phyloP scores from a whole-genome alignment of 148 eudicot genomes.

The Rhododendron kiyosumense region DNA sequence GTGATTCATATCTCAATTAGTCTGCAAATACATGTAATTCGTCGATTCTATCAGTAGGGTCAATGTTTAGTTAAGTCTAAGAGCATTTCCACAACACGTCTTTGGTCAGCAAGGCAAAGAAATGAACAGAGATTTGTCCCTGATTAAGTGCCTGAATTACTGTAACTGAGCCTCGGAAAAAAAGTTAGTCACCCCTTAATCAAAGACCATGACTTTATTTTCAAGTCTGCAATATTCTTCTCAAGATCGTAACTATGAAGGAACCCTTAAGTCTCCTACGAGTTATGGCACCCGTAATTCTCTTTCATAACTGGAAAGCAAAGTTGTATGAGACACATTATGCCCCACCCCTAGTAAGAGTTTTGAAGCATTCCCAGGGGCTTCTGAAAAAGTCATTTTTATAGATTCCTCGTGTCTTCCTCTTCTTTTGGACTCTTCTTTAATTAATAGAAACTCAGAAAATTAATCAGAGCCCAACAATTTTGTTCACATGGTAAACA shows the following conservation, averaged over 20 bases:
- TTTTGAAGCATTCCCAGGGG: slow-evolving; percentile 4
- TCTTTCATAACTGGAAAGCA: slow-evolving; percentile 24
- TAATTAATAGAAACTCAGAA: background rate
- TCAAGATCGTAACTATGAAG: background rate
- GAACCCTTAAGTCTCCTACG: background rate
- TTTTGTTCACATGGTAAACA: background rate
- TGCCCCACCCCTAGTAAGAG: background rate
- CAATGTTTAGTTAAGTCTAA: background rate
- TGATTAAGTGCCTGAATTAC: slow-evolving; percentile 10
- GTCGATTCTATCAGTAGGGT: background rate
- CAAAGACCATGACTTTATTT: slow-evolving; percentile 1
- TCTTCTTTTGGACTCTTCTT: slow-evolving; percentile 8
- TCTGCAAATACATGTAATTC: background rate
- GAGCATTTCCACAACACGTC: background rate
- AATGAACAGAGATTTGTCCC: background rate
- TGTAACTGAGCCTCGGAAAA: background rate
- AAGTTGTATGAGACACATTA: background rate
- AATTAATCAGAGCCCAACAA: slow-evolving; percentile 1
- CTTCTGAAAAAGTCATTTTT: slow-evolving; percentile 9
- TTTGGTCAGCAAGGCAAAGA: background rate
- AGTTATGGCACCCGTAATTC: background rate
- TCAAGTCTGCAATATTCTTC: background rate
- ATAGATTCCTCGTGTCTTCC: slow-evolving; percentile 27
- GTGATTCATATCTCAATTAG: background rate
- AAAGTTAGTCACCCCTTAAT: background rate